phyloP scores from a whole-genome alignment of 768 basidiomycete species.

The Panellus pusillus region DNA sequence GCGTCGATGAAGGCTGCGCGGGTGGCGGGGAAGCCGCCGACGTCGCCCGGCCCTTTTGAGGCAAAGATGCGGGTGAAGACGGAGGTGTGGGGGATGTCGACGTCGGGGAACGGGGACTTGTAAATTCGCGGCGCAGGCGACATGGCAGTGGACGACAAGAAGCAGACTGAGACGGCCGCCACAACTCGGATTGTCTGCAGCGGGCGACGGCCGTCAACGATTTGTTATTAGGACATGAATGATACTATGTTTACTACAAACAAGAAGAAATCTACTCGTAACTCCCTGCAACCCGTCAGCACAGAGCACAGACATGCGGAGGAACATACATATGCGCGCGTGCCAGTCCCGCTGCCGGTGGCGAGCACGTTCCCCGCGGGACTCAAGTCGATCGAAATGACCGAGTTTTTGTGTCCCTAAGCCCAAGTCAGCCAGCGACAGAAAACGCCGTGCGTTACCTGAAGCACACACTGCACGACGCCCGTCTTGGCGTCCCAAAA shows the following conservation, averaged over 20 bases:
- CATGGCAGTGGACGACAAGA: constrained; percentile 11
- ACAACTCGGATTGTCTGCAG: too few relatives aligned
- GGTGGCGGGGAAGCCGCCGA: constrained; percentile 36
- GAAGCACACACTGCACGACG: constrained; percentile 75
- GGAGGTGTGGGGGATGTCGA: constrained; percentile 28
- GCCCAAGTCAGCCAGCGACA: neutral
- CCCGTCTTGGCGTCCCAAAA: constrained; percentile 65
- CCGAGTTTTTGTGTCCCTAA: constrained; percentile 33
- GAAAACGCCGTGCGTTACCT: constrained; percentile 26
- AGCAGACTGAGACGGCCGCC: too few relatives aligned
- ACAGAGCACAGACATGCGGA: neutral
- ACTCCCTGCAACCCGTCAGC: constrained; percentile 15
- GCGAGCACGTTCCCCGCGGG: constrained; percentile 34
- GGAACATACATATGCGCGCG: constrained; percentile 33
- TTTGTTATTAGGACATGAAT: neutral
- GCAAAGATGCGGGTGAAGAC: constrained; percentile 32
- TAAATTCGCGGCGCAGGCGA: constrained; percentile 26
- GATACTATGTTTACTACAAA: too few relatives aligned
- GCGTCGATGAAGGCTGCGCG: constrained; percentile 57
- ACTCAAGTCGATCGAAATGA: constrained; percentile 35
- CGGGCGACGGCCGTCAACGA: too few relatives aligned
- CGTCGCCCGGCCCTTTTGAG: constrained; percentile 10
- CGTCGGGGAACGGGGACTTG: constrained; percentile 26
- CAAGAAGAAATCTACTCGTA: constrained; percentile 9
- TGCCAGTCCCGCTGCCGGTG: constrained; percentile 38